These are phyloP conservation scores for Haplographium delicatum DNA, from an alignment of 495 filamentous ascomycete species.

Conservation along the genomic window DNA sequence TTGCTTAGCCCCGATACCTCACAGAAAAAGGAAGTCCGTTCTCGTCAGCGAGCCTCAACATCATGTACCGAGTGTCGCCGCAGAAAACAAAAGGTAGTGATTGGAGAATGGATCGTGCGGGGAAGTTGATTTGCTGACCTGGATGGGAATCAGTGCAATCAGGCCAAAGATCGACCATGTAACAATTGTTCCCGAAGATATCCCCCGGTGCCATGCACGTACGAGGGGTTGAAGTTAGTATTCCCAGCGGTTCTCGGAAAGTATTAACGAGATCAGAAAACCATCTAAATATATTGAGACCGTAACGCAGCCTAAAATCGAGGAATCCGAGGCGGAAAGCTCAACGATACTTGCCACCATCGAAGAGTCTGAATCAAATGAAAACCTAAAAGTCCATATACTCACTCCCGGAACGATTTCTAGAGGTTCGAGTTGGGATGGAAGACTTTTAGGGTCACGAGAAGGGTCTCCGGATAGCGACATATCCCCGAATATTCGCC, in stretches of 20 bases:
- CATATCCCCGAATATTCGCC: conserved; percentile 7
- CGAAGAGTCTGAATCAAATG: neutral
- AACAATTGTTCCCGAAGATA: conserved; percentile 20
- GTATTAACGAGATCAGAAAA: conserved; percentile 7
- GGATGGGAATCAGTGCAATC: conserved; percentile 16
- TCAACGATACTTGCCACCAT: neutral
- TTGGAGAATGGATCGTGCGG: neutral
- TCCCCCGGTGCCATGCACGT: conserved; percentile 15
- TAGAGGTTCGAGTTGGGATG: neutral
- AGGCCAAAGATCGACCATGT: conserved; percentile 21
- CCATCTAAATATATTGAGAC: conserved; percentile 4
- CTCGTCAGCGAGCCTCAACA: conserved; percentile 14
- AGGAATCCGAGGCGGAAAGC: neutral
- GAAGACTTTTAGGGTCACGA: neutral
- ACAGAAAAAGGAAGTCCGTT: conserved; percentile 12
- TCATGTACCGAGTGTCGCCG: conserved; percentile 20
- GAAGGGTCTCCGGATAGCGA: conserved; percentile 3
- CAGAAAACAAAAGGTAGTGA: conserved; percentile 20
- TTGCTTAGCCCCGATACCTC: conserved; percentile 17
- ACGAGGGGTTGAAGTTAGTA: conserved; percentile 13
- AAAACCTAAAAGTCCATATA: neutral
- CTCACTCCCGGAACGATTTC: neutral
- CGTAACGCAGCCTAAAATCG: conserved; percentile 4
- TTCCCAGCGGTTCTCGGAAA: neutral
- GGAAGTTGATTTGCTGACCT: too few species aligned